Evolutionary conservation across 257 asterid species (phyloP).

Genomic region (Nicotiana tabacum): DNA sequence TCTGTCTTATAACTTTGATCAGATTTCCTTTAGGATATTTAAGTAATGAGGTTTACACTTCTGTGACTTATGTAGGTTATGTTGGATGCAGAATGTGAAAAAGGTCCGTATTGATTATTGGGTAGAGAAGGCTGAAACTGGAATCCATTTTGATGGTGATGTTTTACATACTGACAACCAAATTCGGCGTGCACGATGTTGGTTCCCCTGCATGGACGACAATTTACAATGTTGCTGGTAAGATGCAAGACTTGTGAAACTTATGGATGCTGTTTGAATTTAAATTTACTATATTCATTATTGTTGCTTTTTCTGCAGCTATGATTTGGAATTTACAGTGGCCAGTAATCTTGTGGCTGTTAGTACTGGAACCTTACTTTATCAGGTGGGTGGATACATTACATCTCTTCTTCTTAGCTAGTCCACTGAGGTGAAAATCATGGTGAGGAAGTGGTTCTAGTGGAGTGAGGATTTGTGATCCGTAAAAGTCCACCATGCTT

Average conservation of each 20-base stretch:
- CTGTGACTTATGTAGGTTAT: conserved; percentile 50
- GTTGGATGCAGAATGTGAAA: conserved; percentile 73
- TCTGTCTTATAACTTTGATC: conserved; percentile 12
- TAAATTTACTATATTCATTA: conserved; percentile 15
- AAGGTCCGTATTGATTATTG: conserved; percentile 80
- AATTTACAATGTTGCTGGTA: conserved; percentile 89
- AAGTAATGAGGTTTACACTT: conserved; percentile 31
- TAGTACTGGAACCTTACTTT: conserved; percentile 87
- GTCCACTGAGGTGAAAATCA: conserved; percentile 1
- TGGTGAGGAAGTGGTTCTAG: background rate
- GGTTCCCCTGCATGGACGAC: conserved; percentile 99
- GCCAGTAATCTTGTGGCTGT: conserved; percentile 86
- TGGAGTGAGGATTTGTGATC: background rate
- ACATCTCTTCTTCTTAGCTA: background rate
- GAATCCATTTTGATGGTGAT: conserved; percentile 70
- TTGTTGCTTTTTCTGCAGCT: conserved; percentile 46
- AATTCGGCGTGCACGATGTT: conserved; percentile 97
- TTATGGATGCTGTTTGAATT: background rate
- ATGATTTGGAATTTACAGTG: conserved; percentile 94
- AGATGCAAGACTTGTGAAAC: conserved; percentile 1
- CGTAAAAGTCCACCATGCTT: background rate
- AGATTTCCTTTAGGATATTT: conserved; percentile 18
- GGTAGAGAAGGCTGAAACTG: conserved; percentile 99
- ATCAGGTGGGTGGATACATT: conserved; percentile 57
- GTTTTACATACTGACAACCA: conserved; percentile 91